These are phyloP conservation scores for Boletus holoroseus DNA, from an alignment of 1,284 basidiomycete genomes.

Conservation along the genomic window DNA sequence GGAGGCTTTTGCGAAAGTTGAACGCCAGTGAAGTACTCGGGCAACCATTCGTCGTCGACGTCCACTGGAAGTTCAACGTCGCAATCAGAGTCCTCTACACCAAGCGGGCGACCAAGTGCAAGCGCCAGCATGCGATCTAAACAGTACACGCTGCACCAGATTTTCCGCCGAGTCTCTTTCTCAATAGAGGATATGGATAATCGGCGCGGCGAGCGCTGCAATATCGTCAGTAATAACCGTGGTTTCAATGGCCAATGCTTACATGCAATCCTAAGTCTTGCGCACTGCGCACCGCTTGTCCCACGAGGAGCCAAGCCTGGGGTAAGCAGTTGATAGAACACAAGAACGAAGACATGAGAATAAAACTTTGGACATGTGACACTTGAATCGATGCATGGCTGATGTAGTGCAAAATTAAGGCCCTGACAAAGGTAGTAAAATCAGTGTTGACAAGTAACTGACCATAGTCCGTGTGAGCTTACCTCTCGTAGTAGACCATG, in stretches of 20 bases:
- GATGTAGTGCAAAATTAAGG: conserved; percentile 84
- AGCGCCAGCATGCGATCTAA: conserved; percentile 87
- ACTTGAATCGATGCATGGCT: conserved; percentile 76
- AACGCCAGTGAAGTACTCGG: conserved; percentile 64
- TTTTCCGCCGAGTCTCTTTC: conserved; percentile 81
- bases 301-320: conserved; percentile 84
- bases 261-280: conserved; percentile 89
- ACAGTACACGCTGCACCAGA: conserved; percentile 89
- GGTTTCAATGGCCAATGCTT: conserved; percentile 31
- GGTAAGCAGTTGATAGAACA: conserved; percentile 87
- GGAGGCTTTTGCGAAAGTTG: conserved; percentile 50
- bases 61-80: conserved; percentile 77
- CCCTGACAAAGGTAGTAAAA: conserved; percentile 40
- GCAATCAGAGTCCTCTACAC: conserved; percentile 74
- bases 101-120: conserved; percentile 76
- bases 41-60: conserved; percentile 72
- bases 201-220: conserved; percentile 73
- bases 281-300: conserved; percentile 79
- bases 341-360: conserved; percentile 82
- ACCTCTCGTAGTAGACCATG: conserved; percentile 84
- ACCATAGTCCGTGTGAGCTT: conserved; percentile 20
- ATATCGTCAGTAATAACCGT: conserved; percentile 14
- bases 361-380: conserved; percentile 82
- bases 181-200: conserved; percentile 66
- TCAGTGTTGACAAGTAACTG: conserved; percentile 5